A percentile compares a stretch with the other conserved stretches of the same genome.
Evolutionary conservation across 2,329 filamentous ascomycete species (phyloP).

Genomic region (Fusarium pseudocircinatum): DNA sequence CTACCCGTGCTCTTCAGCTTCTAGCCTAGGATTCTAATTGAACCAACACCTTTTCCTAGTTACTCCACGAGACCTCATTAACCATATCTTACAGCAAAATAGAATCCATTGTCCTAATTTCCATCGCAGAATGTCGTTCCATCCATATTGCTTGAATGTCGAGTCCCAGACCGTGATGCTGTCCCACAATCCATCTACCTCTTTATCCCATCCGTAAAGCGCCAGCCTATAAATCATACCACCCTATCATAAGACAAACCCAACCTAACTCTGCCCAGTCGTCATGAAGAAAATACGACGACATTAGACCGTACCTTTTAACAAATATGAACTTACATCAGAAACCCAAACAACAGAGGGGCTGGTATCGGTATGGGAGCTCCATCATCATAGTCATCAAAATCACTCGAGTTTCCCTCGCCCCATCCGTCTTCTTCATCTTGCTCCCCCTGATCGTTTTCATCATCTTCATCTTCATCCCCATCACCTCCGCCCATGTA

Average conservation of each 20-base stretch:
- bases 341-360: conserved; percentile 34
- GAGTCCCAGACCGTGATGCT: conserved; percentile 6
- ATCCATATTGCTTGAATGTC: not conserved
- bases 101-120: not conserved
- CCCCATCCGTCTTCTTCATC: conserved; percentile 16
- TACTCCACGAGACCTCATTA: not conserved
- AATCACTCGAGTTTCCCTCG: conserved; percentile 24
- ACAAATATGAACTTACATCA: conserved; percentile 24
- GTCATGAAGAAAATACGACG: not conserved
- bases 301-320: not conserved
- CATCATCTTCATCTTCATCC: conserved; percentile 22
- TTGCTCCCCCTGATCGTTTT: conserved; percentile 3
- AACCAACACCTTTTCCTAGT: not conserved
- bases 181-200: conserved; percentile 14
- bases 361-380: conserved; percentile 29
- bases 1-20: not conserved
- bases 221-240: conserved; percentile 16
- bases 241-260: not conserved
- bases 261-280: not conserved
- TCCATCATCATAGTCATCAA: conserved; percentile 36
- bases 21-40: not conserved
- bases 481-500: conserved; percentile 12
- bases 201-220: conserved; percentile 24
- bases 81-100: not conserved
- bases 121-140: not conserved